These are phyloP conservation scores for Ogataea methylovora DNA, from an alignment of 805 yeast species.

Conservation along the genomic window DNA sequence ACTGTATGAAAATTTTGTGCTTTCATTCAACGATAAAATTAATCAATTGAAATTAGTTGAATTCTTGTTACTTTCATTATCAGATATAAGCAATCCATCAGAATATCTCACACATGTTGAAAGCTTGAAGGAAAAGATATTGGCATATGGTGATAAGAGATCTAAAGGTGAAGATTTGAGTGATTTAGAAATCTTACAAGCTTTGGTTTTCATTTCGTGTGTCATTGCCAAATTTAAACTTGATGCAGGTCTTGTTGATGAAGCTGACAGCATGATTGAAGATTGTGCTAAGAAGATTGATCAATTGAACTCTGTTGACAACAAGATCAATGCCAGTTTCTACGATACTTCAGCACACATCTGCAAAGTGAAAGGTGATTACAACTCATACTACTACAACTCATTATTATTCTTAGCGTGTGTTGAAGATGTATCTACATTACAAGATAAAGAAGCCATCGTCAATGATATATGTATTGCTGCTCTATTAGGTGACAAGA, in stretches of 20 bases:
- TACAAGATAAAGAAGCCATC: constrained; percentile 28
- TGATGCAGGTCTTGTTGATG: constrained; percentile 40
- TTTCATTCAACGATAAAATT: constrained; percentile 58
- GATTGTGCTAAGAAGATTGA: constrained; percentile 53
- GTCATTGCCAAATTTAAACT: constrained; percentile 73
- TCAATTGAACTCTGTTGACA: constrained; percentile 43
- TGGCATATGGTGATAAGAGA: constrained; percentile 27
- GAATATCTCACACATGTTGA: constrained; percentile 47
- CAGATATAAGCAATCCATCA: constrained; percentile 32
- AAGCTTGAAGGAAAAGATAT: constrained; percentile 37
- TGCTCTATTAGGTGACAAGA: constrained; percentile 84
- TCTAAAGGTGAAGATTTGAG: constrained; percentile 24
- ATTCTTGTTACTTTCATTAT: constrained; percentile 50
- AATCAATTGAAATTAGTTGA: constrained; percentile 75
- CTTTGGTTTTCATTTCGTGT: constrained; percentile 48
- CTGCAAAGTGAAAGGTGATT: constrained; percentile 69
- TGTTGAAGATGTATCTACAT: constrained; percentile 37
- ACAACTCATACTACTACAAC: constrained; percentile 73
- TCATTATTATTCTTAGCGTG: constrained; percentile 79
- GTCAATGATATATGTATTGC: constrained; percentile 77
- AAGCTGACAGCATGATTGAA: constrained; percentile 65
- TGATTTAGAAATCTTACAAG: constrained; percentile 35
- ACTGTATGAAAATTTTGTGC: constrained; percentile 64
- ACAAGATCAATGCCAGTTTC: constrained; percentile 71
- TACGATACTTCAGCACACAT: constrained; percentile 75